Evolutionary conservation across 179 eudicot species (phyloP).

Genomic region (Patellifolia procumbens): DNA sequence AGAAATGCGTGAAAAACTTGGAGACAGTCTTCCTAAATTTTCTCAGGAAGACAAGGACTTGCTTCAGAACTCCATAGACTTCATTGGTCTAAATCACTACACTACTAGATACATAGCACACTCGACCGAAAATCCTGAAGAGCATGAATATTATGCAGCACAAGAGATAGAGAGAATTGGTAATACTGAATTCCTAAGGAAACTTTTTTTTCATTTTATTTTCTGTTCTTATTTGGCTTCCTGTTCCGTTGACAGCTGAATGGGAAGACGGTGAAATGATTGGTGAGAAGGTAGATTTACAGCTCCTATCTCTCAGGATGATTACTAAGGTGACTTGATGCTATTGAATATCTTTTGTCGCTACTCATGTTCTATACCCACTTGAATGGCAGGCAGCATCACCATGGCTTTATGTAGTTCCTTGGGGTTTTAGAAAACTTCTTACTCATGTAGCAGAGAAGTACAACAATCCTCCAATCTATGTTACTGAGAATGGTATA

Average conservation of each 20-base stretch:
- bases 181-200: constrained; percentile 27
- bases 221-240: constrained; percentile 24
- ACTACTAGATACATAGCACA: constrained; percentile 69
- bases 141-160: constrained; percentile 44
- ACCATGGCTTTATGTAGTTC: constrained; percentile 84
- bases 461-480: constrained; percentile 63
- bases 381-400: constrained; percentile 75
- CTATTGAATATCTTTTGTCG: neutral
- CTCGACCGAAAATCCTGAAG: constrained; percentile 37
- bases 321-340: neutral
- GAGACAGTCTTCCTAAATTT: constrained; percentile 68
- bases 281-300: constrained; percentile 64
- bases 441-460: constrained; percentile 51
- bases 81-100: constrained; percentile 80
- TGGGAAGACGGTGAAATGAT: constrained; percentile 76
- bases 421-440: constrained; percentile 81
- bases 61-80: constrained; percentile 61
- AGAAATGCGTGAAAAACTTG: constrained; percentile 72
- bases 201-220: constrained; percentile 7
- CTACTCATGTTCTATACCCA: constrained; percentile 7
- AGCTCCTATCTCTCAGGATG: neutral
- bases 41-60: constrained; percentile 57
- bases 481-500: constrained; percentile 80
- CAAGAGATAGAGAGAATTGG: constrained; percentile 77
- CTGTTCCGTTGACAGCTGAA: constrained; percentile 54